These are phyloP conservation scores for Thyridium curvatum DNA, from an alignment of 2,329 filamentous ascomycete species.

Conservation along the genomic window DNA sequence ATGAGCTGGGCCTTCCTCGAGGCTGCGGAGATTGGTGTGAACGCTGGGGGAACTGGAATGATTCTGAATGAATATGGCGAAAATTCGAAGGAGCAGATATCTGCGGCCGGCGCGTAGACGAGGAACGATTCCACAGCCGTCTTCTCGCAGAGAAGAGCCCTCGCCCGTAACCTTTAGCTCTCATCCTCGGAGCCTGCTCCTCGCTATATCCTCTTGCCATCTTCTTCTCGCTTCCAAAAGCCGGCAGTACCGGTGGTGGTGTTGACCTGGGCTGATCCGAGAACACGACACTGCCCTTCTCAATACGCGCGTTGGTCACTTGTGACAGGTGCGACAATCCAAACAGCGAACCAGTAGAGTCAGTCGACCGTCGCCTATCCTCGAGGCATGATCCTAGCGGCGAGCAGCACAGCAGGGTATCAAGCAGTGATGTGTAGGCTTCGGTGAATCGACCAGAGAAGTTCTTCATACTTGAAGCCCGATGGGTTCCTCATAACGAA, in stretches of 20 bases:
- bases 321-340: constrained; percentile 1
- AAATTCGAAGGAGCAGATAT: constrained; percentile 57
- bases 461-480: constrained; percentile 11
- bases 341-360: neutral
- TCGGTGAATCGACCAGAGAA: constrained; percentile 32
- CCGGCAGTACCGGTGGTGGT: constrained; percentile 17
- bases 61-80: constrained; percentile 46
- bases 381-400: too few species aligned
- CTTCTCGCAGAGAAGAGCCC: constrained; percentile 39
- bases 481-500: constrained; percentile 9
- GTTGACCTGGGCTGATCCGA: constrained; percentile 22
- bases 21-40: constrained; percentile 8
- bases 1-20: constrained; percentile 24
- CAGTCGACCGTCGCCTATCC: too few species aligned
- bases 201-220: constrained; percentile 15
- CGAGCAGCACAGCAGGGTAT: constrained; percentile 36
- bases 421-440: constrained; percentile 39
- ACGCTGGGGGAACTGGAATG: constrained; percentile 29
- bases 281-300: constrained; percentile 20
- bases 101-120: constrained; percentile 42
- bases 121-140: constrained; percentile 29
- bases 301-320: constrained; percentile 9
- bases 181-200: constrained; percentile 27
- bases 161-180: constrained; percentile 14
- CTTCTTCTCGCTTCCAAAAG: constrained; percentile 5